Evolutionary conservation across 2,329 filamentous ascomycete genomes (phyloP).

Genomic region (Penicillium oxalicum): DNA sequence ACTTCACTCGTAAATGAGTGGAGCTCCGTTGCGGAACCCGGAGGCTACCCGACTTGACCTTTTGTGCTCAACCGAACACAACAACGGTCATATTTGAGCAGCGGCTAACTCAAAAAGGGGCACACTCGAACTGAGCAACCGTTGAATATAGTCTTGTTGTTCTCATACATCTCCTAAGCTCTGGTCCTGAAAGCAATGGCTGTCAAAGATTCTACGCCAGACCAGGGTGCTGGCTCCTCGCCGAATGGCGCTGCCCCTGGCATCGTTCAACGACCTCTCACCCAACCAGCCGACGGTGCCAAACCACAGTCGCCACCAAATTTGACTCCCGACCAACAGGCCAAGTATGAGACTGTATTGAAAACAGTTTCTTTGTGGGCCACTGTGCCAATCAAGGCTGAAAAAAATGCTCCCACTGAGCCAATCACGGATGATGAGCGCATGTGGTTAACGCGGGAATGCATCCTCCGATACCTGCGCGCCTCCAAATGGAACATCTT

Average conservation of each 20-base stretch:
- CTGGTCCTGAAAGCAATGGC: constrained; percentile 4
- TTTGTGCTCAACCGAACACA: too few relatives aligned
- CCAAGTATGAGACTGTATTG: constrained; percentile 76
- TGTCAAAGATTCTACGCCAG: constrained; percentile 9
- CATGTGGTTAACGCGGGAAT: constrained; percentile 88
- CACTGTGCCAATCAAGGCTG: constrained; percentile 59
- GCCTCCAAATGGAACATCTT: constrained; percentile 83
- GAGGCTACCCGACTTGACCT: too few relatives aligned
- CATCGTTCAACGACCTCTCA: constrained; percentile 51
- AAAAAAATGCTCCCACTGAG: constrained; percentile 51
- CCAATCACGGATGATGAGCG: constrained; percentile 73
- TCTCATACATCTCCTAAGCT: too few relatives aligned
- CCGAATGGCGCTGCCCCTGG: constrained; percentile 6
- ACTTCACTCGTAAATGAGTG: too few relatives aligned
- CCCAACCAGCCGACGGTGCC: constrained; percentile 51
- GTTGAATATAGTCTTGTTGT: too few relatives aligned
- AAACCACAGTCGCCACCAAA: constrained; percentile 52
- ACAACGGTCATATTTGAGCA: too few relatives aligned
- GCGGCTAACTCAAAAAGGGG: too few relatives aligned
- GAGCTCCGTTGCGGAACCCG: too few relatives aligned
- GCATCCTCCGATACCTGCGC: constrained; percentile 83
- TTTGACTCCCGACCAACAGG: constrained; percentile 69
- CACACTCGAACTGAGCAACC: too few relatives aligned
- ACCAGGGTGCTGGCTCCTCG: constrained; percentile 1
- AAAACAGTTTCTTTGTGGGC: constrained; percentile 65